Conservation (phyloP, 148 eudicot genomes). For the Silene uniflora region DNA sequence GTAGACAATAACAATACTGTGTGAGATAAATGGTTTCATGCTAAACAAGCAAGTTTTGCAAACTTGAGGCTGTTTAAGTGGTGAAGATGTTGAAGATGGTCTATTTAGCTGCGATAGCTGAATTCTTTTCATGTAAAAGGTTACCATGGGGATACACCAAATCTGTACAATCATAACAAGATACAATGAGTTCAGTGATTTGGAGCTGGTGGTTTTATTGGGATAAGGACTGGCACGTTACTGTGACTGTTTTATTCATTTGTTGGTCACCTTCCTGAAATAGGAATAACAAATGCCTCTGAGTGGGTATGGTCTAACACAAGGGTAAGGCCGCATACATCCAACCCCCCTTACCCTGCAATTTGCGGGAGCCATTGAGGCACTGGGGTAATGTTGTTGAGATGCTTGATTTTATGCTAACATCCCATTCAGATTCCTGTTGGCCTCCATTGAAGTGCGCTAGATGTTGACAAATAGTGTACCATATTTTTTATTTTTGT, state of each 20-base stretch:
- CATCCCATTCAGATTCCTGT: background rate
- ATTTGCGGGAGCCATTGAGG: background rate
- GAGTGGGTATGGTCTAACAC: no score
- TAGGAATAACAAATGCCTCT: background rate
- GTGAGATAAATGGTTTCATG: background rate
- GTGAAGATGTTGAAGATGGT: background rate
- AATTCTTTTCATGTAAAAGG: background rate
- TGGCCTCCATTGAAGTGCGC: background rate
- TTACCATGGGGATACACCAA: background rate
- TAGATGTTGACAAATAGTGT: background rate
- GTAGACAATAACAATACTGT: background rate
- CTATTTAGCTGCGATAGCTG: background rate
- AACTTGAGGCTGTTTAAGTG: conserved; percentile 7
- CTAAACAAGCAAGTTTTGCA: background rate
- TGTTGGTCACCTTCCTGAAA: background rate
- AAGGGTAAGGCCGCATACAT: no score
- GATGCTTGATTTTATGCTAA: background rate
- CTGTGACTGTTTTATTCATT: background rate
- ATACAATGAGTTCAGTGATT: background rate
- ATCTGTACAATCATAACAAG: background rate
- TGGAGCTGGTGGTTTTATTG: background rate
- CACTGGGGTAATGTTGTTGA: no score
- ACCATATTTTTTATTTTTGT: background rate
- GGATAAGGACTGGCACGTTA: background rate
- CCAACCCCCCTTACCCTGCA: no score